A percentile compares a stretch with the other conserved stretches of the same genome.
Conservation (phyloP, 83 land plant species). For the Thuja plicata region DNA sequence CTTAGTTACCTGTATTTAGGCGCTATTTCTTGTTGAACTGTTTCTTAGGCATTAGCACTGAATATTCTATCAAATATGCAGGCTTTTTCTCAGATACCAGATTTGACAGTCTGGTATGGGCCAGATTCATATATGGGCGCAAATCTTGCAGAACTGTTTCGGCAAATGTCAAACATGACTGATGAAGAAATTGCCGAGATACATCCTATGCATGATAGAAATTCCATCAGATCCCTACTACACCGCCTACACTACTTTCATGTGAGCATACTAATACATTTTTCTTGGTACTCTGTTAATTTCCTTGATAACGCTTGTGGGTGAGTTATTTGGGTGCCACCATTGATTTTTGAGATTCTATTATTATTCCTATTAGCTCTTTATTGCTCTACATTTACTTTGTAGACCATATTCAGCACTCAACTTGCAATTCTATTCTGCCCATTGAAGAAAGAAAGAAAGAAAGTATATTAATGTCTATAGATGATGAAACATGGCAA, state of each 20-base stretch:
- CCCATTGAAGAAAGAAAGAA: no score
- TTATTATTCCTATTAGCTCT: background rate
- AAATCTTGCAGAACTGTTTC: conserved; percentile 86
- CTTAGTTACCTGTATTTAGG: background rate
- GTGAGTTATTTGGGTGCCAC: background rate
- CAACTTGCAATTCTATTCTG: background rate
- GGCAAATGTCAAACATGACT: conserved; percentile 70
- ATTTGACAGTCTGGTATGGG: conserved; percentile 83
- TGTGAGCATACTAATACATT: conserved; percentile 26
- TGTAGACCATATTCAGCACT: background rate
- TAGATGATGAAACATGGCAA: background rate
- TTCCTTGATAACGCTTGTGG: background rate
- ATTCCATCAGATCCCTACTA: conserved; percentile 68
- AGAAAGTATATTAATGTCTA: background rate
- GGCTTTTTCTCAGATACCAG: conserved; percentile 95
- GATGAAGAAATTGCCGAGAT: conserved; percentile 88
- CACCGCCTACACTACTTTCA: conserved; percentile 80
- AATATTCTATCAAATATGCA: conserved; percentile 23
- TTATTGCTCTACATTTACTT: background rate
- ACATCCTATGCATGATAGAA: conserved; percentile 76
- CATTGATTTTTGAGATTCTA: background rate
- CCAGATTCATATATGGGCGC: conserved; percentile 99
- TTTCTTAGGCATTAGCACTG: conserved; percentile 2
- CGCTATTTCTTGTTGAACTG: background rate
- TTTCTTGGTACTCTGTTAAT: background rate